phyloP scores from a whole-genome alignment of 345 rosid species.

The Firmiana major region DNA sequence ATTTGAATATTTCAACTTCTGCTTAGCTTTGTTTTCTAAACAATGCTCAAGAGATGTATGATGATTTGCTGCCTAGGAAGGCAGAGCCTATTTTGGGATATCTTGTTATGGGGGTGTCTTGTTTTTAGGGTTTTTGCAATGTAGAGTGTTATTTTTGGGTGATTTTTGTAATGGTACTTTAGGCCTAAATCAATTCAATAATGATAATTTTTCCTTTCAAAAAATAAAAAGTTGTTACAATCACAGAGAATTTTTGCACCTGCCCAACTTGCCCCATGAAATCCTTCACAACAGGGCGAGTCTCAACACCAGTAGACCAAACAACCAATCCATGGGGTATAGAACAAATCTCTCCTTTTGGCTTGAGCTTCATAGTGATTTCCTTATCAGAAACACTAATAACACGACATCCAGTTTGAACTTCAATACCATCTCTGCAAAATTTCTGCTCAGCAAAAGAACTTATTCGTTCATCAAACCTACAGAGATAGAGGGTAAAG shows the following conservation, averaged over 20 bases:
- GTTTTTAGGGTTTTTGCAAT: neutral
- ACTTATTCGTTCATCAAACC: constrained; percentile 92
- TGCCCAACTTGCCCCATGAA: constrained; percentile 92
- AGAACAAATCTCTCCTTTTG: constrained; percentile 51
- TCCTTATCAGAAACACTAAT: constrained; percentile 67
- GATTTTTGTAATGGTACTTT: neutral
- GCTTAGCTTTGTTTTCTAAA: neutral
- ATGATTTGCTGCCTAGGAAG: too few species aligned
- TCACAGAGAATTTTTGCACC: constrained; percentile 29
- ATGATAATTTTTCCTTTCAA: neutral
- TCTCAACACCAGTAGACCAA: constrained; percentile 90
- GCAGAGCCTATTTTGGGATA: neutral
- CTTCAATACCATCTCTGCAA: constrained; percentile 74
- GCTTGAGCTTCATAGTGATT: constrained; percentile 60
- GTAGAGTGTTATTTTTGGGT: neutral
- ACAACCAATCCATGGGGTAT: constrained; percentile 84
- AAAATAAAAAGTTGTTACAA: neutral
- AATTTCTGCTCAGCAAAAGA: constrained; percentile 85
- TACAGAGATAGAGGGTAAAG: constrained; percentile 22
- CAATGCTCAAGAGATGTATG: neutral
- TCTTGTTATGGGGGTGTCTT: neutral
- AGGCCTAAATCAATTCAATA: neutral
- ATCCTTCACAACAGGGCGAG: constrained; percentile 74
- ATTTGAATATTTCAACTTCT: neutral
- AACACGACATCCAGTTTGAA: constrained; percentile 83